Evolutionary conservation across 257 asterid genomes (phyloP).

Genomic region (Plantago elongata): DNA sequence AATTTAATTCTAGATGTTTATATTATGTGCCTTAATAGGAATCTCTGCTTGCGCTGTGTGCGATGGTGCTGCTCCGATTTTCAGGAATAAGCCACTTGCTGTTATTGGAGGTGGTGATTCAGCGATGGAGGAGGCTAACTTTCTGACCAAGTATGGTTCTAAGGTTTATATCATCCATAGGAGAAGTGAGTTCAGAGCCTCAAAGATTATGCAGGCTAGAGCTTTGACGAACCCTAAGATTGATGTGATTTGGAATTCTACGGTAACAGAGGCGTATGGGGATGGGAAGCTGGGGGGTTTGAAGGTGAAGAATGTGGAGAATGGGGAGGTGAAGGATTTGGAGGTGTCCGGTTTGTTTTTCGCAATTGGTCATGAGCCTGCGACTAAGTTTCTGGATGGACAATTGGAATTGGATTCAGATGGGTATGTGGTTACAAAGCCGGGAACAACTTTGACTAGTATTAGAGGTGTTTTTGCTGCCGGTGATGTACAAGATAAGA

Average conservation of each 20-base stretch:
- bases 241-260: conserved; percentile 70
- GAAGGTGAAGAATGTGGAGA: conserved; percentile 66
- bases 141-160: conserved; percentile 85
- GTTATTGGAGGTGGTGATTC: conserved; percentile 99
- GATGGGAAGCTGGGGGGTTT: conserved; percentile 60
- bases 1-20: no score
- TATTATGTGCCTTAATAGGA: no score
- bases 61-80: conserved; percentile 92
- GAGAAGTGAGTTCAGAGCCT: conserved; percentile 82
- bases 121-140: conserved; percentile 95
- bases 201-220: conserved; percentile 84
- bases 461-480: conserved; percentile 92
- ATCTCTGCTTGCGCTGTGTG: conserved; percentile 94
- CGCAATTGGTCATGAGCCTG: conserved; percentile 94
- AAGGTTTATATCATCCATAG: conserved; percentile 81
- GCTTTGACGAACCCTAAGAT: conserved; percentile 62
- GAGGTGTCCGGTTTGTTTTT: conserved; percentile 74
- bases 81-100: conserved; percentile 73
- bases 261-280: conserved; percentile 75
- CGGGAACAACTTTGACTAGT: conserved; percentile 79
- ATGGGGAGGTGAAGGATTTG: conserved; percentile 56
- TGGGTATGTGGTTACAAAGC: conserved; percentile 72
- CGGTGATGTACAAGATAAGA: conserved; percentile 98
- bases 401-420: conserved; percentile 82
- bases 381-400: conserved; percentile 79